Conservation (phyloP, 78 protist species). For the Bodo saltans region DNA sequence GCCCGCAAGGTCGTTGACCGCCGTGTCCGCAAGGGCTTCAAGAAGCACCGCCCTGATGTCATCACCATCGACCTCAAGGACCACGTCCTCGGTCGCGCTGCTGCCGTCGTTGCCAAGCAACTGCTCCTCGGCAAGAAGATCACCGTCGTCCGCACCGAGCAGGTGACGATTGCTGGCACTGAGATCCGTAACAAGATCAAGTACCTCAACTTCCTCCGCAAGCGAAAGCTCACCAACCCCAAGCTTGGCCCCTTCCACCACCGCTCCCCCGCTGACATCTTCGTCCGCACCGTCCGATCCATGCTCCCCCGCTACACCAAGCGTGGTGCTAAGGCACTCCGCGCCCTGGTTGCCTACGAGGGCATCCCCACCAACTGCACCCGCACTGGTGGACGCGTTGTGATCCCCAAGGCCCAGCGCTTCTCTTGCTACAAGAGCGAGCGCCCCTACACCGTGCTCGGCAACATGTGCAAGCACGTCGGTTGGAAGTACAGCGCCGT, state of each 20-base stretch:
- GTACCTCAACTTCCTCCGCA: slow-evolving; percentile 64
- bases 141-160: slow-evolving; percentile 91
- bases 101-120: slow-evolving; percentile 94
- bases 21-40: too few relatives aligned
- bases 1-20: too few relatives aligned
- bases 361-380: slow-evolving; percentile 93
- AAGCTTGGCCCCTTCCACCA: slow-evolving; percentile 88
- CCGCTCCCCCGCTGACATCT: slow-evolving; percentile 91
- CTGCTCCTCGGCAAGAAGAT: slow-evolving; percentile 89
- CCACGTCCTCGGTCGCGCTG: slow-evolving; percentile 97
- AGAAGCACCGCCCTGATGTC: not conserved
- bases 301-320: too few relatives aligned
- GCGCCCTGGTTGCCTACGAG: slow-evolving; percentile 88
- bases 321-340: slow-evolving; percentile 89
- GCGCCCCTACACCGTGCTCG: slow-evolving; percentile 81
- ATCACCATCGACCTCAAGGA: slow-evolving; percentile 87
- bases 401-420: slow-evolving; percentile 93
- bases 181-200: slow-evolving; percentile 92
- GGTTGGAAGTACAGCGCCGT: slow-evolving; percentile 62
- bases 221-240: slow-evolving; percentile 91
- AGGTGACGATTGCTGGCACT: slow-evolving; percentile 81
- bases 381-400: slow-evolving; percentile 83
- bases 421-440: slow-evolving; percentile 72
- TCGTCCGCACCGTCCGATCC: slow-evolving; percentile 84
- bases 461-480: slow-evolving; percentile 65